Evolutionary conservation across 768 basidiomycete genomes (phyloP).

Genomic region (Lactifluus subvellereus): DNA sequence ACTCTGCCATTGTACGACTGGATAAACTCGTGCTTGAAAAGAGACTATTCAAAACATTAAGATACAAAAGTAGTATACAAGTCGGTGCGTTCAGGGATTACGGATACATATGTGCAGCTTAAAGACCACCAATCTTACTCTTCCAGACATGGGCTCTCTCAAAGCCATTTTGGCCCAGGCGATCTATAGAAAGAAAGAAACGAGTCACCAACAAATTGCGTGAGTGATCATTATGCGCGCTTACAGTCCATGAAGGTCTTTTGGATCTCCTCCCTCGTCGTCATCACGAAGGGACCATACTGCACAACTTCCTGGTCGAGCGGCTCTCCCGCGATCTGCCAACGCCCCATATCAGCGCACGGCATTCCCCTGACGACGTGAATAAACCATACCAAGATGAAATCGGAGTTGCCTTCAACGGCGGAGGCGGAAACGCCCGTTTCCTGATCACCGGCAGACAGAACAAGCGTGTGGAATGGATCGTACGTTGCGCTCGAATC

Average conservation of each 20-base stretch:
- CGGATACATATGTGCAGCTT: neutral
- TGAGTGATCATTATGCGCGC: constrained; percentile 16
- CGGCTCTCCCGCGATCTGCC: constrained; percentile 77
- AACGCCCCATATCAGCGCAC: neutral
- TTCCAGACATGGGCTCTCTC: constrained; percentile 86
- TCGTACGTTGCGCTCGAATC: constrained; percentile 42
- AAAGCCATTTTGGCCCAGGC: constrained; percentile 76
- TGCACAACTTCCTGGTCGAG: constrained; percentile 85
- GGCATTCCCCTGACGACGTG: neutral
- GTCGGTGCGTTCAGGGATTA: too few species aligned
- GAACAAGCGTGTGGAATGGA: constrained; percentile 76
- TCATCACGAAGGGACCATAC: constrained; percentile 87
- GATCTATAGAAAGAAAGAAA: constrained; percentile 42
- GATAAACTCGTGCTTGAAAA: neutral
- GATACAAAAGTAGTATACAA: neutral
- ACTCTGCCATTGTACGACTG: neutral
- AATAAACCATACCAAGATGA: constrained; percentile 54
- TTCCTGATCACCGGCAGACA: constrained; percentile 54
- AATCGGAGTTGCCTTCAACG: constrained; percentile 56
- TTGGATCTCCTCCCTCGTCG: constrained; percentile 70
- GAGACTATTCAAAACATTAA: neutral
- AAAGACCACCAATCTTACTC: constrained; percentile 59
- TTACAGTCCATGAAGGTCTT: constrained; percentile 78
- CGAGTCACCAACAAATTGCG: constrained; percentile 10
- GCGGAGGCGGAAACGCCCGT: constrained; percentile 65